A percentile compares a stretch with the other conserved stretches of the same genome.
phyloP scores from a whole-genome alignment of 352 stramenopile genomes.

The Globisporangium nagaii region DNA sequence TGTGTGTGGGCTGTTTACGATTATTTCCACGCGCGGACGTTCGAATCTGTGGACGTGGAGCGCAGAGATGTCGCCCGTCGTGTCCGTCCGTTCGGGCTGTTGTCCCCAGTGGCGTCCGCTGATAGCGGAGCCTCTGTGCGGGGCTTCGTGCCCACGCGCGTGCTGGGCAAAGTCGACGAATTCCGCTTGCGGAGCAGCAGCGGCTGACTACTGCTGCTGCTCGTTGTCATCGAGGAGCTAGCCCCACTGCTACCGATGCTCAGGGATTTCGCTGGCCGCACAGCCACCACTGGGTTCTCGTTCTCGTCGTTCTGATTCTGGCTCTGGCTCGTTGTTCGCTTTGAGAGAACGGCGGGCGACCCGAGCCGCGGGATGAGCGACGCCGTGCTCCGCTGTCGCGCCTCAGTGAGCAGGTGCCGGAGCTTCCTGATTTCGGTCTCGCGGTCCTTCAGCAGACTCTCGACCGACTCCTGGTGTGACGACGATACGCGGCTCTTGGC shows the following conservation, averaged over 20 bases:
- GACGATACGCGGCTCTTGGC: slow-evolving; percentile 61
- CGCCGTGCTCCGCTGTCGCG: slow-evolving; percentile 59
- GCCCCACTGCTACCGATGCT: neutral
- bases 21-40: slow-evolving; percentile 6
- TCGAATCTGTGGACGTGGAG: slow-evolving; percentile 1
- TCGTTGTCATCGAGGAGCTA: too few species aligned
- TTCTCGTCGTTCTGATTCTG: slow-evolving; percentile 32
- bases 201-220: neutral
- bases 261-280: neutral
- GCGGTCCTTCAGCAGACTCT: slow-evolving; percentile 64
- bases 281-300: slow-evolving; percentile 1
- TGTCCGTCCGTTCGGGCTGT: neutral
- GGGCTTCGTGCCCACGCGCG: slow-evolving; percentile 6
- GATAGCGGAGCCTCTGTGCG: neutral
- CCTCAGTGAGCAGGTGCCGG: slow-evolving; percentile 62
- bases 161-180: slow-evolving; percentile 9
- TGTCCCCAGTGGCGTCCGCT: slow-evolving; percentile 1
- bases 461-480: slow-evolving; percentile 60
- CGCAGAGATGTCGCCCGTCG: slow-evolving; percentile 8
- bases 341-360: slow-evolving; percentile 16
- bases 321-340: neutral
- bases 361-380: slow-evolving; percentile 64
- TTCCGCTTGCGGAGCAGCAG: slow-evolving; percentile 9
- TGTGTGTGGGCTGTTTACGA: neutral
- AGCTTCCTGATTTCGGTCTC: slow-evolving; percentile 82